phyloP scores from a whole-genome alignment of 23 red algal genomes.

The Gracilaria vermiculophylla region DNA sequence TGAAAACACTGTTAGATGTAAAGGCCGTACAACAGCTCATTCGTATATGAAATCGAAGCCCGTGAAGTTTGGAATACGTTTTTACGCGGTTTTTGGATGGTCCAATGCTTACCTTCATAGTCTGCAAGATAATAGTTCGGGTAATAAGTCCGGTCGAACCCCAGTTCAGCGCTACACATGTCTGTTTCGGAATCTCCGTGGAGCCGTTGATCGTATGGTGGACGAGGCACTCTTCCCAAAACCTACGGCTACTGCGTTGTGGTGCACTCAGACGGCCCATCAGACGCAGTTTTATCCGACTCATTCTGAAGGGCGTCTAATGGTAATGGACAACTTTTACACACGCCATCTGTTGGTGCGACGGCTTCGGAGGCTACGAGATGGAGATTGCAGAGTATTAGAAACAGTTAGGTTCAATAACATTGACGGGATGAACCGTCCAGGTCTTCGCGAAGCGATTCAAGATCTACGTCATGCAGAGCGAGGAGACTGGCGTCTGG shows the following conservation, averaged over 20 bases:
- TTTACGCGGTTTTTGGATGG: background rate
- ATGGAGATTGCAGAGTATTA: background rate
- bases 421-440: background rate
- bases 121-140: background rate
- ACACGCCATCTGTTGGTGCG: background rate
- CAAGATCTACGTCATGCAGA: background rate
- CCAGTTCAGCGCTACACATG: background rate
- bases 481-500: background rate
- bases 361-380: background rate
- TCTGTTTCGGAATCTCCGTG: background rate
- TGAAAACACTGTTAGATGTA: background rate
- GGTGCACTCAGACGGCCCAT: background rate
- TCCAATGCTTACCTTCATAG: background rate
- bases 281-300: background rate
- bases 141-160: background rate
- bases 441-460: background rate
- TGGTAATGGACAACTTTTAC: conserved; percentile 15
- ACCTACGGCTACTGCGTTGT: background rate
- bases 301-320: background rate
- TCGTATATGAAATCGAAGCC: conserved; percentile 14
- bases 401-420: background rate
- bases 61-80: background rate
- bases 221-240: background rate
- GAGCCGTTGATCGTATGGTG: background rate
- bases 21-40: background rate